Conservation (phyloP, 768 basidiomycete species). For the Lactarius indigo region DNA sequence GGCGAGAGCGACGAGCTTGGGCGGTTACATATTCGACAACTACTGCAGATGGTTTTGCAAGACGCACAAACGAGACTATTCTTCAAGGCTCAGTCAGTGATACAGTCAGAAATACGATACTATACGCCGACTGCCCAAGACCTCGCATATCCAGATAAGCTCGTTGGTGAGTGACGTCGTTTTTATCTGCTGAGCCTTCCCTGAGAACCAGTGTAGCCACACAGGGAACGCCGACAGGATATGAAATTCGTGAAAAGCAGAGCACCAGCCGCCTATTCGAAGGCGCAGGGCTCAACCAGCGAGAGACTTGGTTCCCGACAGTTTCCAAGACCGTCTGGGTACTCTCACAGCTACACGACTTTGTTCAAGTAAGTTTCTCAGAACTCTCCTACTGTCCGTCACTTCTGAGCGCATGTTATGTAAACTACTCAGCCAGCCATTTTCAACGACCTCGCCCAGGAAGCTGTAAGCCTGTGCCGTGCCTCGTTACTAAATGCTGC, state of each 20-base stretch:
- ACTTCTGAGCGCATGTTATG: not conserved
- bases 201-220: conserved; percentile 36
- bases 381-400: not conserved
- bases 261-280: conserved; percentile 67
- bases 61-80: conserved; percentile 95
- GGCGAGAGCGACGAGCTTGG: conserved; percentile 44
- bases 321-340: conserved; percentile 89
- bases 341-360: conserved; percentile 82
- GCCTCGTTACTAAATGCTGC: conserved; percentile 75
- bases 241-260: conserved; percentile 62
- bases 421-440: conserved; percentile 67
- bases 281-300: conserved; percentile 64
- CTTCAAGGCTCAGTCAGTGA: conserved; percentile 91
- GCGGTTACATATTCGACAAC: conserved; percentile 70
- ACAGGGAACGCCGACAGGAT: conserved; percentile 41
- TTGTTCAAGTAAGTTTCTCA: conserved; percentile 68
- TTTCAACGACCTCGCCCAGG: conserved; percentile 95
- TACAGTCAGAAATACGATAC: conserved; percentile 84
- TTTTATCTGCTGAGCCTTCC: not conserved
- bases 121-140: conserved; percentile 77
- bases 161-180: conserved; percentile 51
- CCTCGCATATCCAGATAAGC: conserved; percentile 80
- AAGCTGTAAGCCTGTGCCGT: conserved; percentile 79
- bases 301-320: conserved; percentile 91
- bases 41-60: conserved; percentile 87